phyloP scores from a whole-genome alignment of 1,284 basidiomycete species.

The Fomitopsis pinicola region DNA sequence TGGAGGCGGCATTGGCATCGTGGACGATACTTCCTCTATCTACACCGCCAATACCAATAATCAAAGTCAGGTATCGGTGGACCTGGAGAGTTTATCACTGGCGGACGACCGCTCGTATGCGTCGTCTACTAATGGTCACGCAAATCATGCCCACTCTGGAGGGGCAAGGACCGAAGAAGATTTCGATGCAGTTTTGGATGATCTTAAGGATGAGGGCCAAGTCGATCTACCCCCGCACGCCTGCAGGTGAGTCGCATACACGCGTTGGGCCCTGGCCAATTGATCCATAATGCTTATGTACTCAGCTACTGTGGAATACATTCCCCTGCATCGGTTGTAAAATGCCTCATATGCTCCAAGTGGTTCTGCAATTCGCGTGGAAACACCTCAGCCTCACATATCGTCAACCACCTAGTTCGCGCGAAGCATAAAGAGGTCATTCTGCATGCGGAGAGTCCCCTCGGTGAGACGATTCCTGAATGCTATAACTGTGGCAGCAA shows the following conservation, averaged over 20 bases:
- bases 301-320: slow-evolving; percentile 97
- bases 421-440: slow-evolving; percentile 99
- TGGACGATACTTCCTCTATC: slow-evolving; percentile 83
- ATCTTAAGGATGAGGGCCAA: slow-evolving; percentile 80
- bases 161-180: slow-evolving; percentile 65
- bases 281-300: slow-evolving; percentile 3
- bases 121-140: slow-evolving; percentile 34
- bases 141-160: slow-evolving; percentile 29
- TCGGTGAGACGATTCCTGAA: slow-evolving; percentile 97
- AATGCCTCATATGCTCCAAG: slow-evolving; percentile 93
- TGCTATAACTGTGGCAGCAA: slow-evolving; percentile 99
- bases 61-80: slow-evolving; percentile 40
- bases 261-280: background rate
- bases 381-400: slow-evolving; percentile 97
- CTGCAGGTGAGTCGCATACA: slow-evolving; percentile 70
- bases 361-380: slow-evolving; percentile 99
- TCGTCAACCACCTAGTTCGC: slow-evolving; percentile 98
- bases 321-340: slow-evolving; percentile 94
- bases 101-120: slow-evolving; percentile 45
- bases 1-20: slow-evolving; percentile 60
- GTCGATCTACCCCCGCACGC: slow-evolving; percentile 88
- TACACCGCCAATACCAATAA: slow-evolving; percentile 65
- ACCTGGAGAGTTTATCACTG: slow-evolving; percentile 65
- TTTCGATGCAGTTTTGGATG: slow-evolving; percentile 83
- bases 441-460: slow-evolving; percentile 89